These are phyloP conservation scores for Teratosphaeria pseudoeucalypti DNA, from an alignment of 2,329 filamentous ascomycete genomes.

Conservation along the genomic window DNA sequence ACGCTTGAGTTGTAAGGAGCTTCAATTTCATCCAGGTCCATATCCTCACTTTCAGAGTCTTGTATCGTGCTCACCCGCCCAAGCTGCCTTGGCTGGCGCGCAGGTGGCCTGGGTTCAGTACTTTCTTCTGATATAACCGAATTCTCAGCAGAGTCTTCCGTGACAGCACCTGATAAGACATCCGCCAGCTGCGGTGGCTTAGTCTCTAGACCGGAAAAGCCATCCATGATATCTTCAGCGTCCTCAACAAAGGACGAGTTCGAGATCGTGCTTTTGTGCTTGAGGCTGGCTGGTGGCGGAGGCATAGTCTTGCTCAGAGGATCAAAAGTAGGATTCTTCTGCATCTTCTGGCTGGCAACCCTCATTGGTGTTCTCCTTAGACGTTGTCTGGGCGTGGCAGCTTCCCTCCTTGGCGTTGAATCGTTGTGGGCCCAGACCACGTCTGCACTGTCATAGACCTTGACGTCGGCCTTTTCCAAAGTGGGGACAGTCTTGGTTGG, in stretches of 20 bases:
- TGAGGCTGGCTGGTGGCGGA: conserved; percentile 8
- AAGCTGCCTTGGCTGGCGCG: conserved; percentile 1
- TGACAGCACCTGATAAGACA: background rate
- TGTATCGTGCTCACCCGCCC: conserved; percentile 9
- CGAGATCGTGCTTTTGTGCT: conserved; percentile 2
- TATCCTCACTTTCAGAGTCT: conserved; percentile 12
- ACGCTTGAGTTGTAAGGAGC: background rate
- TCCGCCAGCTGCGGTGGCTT: background rate
- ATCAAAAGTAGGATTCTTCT: background rate
- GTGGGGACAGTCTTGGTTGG: background rate
- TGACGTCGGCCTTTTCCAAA: background rate
- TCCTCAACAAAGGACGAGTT: background rate
- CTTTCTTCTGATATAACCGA: background rate
- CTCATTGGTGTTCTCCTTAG: background rate
- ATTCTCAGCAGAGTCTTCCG: background rate
- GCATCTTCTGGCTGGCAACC: background rate
- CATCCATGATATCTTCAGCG: background rate
- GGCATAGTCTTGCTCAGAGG: background rate
- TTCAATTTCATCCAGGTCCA: conserved; percentile 3
- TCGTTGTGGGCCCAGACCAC: background rate
- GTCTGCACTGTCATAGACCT: background rate
- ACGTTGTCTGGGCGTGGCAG: background rate
- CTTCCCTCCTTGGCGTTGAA: background rate
- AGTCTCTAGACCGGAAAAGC: background rate
- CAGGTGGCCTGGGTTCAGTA: background rate